Base-by-base conservation (phyloP, 2,329 filamentous ascomycete genomes). In the Cercospora sp. region DNA sequence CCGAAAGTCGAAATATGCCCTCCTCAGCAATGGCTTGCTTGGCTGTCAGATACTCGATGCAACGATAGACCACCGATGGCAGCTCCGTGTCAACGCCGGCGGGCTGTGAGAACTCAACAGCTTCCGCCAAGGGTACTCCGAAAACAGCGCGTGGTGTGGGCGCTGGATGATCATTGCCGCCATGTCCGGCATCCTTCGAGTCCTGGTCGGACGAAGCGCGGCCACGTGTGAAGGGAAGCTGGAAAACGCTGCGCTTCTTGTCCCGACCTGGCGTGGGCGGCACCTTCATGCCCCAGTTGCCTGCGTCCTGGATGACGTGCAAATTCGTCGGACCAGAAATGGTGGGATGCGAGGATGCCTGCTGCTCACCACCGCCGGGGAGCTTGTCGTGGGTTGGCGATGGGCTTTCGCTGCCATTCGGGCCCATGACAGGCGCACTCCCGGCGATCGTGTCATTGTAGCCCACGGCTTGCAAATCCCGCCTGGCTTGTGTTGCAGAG, bases 1-100 rank as follows among this genome's bases (percentile, higher is more conserved):
- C 95, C 78, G 94, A 98, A 51, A 99, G 85, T 62, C 95, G 89
- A 85, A 99, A 99, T 51, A 99, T 97, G 53, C 95, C 95, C 80
- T 99, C 95, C 79, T 99, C 95, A 5, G 85, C 85, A 59, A 90
- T 85, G 10, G 94, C 95, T 70, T 91, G 88, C 81, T 94, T 94
- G 6, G 88, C 86, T 72, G 92, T 90, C 18, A 99, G 85, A 78
- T 97, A 99, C 79, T 98, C 92, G 69, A 99, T 91, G 77, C 93
- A 97, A 66, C 95, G 90, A 81, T 96, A 99, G 8, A 98, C 92
- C 2, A 99, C 95, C 6, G 94, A 92, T 1, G 95, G 95, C 30
- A 99, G 83, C 30, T 91, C 89, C 6, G 93, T 88, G 68, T 89
- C 87, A 55, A 92, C 84, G 66, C 93, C 91, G 12, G 83, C 80